Base-by-base conservation (phyloP, 768 basidiomycete species). In the Mycena chlorophos region DNA sequence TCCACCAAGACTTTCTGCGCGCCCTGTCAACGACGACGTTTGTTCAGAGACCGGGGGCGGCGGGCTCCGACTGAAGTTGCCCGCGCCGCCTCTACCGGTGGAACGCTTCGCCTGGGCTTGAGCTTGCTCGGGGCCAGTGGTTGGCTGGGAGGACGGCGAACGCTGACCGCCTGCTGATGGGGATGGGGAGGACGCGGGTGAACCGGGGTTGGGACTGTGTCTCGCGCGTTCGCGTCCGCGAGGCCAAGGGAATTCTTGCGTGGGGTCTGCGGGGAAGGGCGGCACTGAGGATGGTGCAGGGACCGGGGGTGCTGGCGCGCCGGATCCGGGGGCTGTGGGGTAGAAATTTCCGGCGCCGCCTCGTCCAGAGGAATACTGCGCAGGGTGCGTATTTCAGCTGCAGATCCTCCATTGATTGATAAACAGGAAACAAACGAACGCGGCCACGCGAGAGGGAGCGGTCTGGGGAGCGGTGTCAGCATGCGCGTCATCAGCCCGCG, bases 21-120 rank as follows among this genome's bases (percentile, higher is more conserved):
- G 5, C 45, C 5, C 23, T 5, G 23, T 25, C 45, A 46, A 40
- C 10, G 39, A 40, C 39, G 39, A 19, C 39, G 6, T n/a, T 6
- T 10, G 23, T 28, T 46, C 45, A 6, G 5, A 10, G 14, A 46
- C 45, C 6, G 45, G 45, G 4, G 45, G 45, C 5, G 45, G 14
- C n/a, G 45, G 45, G 26, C 25, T 46, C 23, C 45, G 45, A 19
- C 45, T 46, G n/a, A 46, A 46, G 45, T 46, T 46, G 8, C 45
- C 45, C 12, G 45, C 45, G 8, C 45, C 45, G 10, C 45, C 45
- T 25, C 45, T 20, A 4, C 45, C 45, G 12, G 45, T 46, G 12
- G 45, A 46, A 25, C 45, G 45, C 22, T 46, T 46, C 6, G 26
- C 26, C 4, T 27, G 23, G 22, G 20, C 45, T 5, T 12, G 5